phyloP scores from a whole-genome alignment of 2,329 filamentous ascomycete species.

The Neophaeococcomyces mojaviensis region DNA sequence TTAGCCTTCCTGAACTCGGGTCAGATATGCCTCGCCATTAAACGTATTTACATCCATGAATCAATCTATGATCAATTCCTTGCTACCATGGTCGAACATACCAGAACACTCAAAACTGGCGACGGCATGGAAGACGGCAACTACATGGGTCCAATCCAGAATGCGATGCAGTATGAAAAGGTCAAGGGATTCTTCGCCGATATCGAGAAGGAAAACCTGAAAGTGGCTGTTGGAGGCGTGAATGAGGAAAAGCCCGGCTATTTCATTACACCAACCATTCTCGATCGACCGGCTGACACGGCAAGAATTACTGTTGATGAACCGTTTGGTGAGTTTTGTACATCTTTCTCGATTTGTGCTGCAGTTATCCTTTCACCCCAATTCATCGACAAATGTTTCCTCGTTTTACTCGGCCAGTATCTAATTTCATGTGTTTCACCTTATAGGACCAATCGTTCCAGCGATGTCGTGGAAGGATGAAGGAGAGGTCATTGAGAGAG shows the following conservation, averaged over 20 bases:
- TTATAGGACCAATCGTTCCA: slow-evolving; percentile 59
- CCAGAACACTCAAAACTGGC: slow-evolving; percentile 25
- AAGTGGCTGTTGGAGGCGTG: slow-evolving; percentile 46
- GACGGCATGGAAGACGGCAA: slow-evolving; percentile 35
- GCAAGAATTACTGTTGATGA: slow-evolving; percentile 52
- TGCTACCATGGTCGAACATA: slow-evolving; percentile 38
- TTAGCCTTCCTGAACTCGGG: slow-evolving; percentile 53
- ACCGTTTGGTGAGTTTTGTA: no score
- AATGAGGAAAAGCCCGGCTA: slow-evolving; percentile 41
- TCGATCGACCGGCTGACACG: slow-evolving; percentile 50
- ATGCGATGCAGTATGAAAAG: slow-evolving; percentile 57
- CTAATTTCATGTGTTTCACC: no score
- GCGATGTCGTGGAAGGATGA: slow-evolving; percentile 56
- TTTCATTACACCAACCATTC: slow-evolving; percentile 53
- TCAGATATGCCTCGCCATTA: slow-evolving; percentile 49
- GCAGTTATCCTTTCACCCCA: no score
- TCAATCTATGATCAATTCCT: slow-evolving; percentile 46
- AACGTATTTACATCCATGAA: slow-evolving; percentile 53
- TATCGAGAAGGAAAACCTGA: slow-evolving; percentile 48
- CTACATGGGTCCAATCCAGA: slow-evolving; percentile 57
- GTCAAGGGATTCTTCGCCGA: slow-evolving; percentile 52
- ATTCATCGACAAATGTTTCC: no score
- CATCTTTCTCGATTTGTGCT: no score
- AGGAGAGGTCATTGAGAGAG: slow-evolving; percentile 50
- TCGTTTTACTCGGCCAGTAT: no score